phyloP scores from a whole-genome alignment of 148 eudicot species.

The Drosera capensis region DNA sequence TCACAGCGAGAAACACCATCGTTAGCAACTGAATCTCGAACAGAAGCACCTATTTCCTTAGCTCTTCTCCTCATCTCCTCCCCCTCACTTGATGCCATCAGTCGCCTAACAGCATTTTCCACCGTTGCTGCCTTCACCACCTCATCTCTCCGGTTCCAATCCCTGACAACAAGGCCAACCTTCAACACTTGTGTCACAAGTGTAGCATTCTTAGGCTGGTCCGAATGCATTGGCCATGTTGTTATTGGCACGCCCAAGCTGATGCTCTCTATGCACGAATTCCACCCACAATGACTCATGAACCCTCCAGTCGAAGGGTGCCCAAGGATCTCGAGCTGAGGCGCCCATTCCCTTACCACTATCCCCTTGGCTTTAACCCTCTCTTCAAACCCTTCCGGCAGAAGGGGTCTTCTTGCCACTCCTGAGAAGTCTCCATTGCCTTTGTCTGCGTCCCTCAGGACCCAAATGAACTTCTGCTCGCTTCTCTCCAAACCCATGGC shows the following conservation, averaged over 20 bases:
- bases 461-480: constrained; percentile 51
- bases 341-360: constrained; percentile 47
- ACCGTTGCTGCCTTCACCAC: constrained; percentile 15
- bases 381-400: constrained; percentile 53
- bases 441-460: constrained; percentile 34
- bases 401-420: constrained; percentile 4
- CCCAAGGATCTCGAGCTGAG: constrained; percentile 44
- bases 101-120: constrained; percentile 16
- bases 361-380: constrained; percentile 26
- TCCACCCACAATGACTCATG: constrained; percentile 64
- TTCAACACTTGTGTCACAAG: constrained; percentile 24
- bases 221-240: constrained; percentile 58
- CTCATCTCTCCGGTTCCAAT: constrained; percentile 16
- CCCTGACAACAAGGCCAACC: constrained; percentile 23
- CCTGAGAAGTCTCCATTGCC: constrained; percentile 11
- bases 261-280: constrained; percentile 53
- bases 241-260: constrained; percentile 50
- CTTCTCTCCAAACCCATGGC: constrained; percentile 49
- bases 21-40: constrained; percentile 18
- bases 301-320: constrained; percentile 44
- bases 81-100: constrained; percentile 37
- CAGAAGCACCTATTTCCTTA: constrained; percentile 13
- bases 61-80: constrained; percentile 30
- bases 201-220: constrained; percentile 40
- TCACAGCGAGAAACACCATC: constrained; percentile 36